Base-by-base conservation (phyloP, 1,284 basidiomycete genomes). In the Boletellus sp. region DNA sequence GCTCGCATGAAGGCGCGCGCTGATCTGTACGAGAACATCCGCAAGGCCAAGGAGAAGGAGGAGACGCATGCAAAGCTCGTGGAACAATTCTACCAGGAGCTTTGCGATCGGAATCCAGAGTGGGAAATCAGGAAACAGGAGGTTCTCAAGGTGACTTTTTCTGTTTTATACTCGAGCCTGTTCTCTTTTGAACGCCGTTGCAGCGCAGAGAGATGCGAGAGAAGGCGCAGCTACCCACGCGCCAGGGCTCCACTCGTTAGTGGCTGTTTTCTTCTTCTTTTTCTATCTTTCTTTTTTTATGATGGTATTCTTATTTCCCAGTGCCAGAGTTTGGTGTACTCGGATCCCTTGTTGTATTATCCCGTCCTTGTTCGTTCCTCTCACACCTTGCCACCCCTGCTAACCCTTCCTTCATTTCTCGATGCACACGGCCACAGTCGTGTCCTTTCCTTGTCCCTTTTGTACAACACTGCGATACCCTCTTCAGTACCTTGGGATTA, bases 71-170 rank as follows among this genome's bases (percentile, higher is more conserved):
- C 55, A 5, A 55, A 56, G 21, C 60, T 79, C 57, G 70, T 76
- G 7, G 66, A 72, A 25, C 69, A 74, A 32, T 70, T 79, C 53
- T 64, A 78, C 34, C 67, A 73, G 35, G 75, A 78, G 36, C 68
- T 86, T 45, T 72, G 78, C 43, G 64, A 70, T 29, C 62, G 71
- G 46, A 78, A 75, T 51, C 83, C 83, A n/a, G 82, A 82, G 52
- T 83, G 82, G 77, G 73, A 76, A 51, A 69, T 70, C 30, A 72
- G 83, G 40, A 72, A 71, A 56, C 68, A 70, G 59, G 72, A 71
- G 42, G 69, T 66, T 8, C 50, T 71, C 50, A 52, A 58, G 63
- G 73, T 74, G 45, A 1, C 23, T 19, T 8, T 30, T 27, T n/a
- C 6, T 35, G 16, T 54, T 59, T 41, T 52, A 53, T 52, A 22